phyloP scores from a whole-genome alignment of 2,329 filamentous ascomycete species.

The Salinomyces thailandicus region DNA sequence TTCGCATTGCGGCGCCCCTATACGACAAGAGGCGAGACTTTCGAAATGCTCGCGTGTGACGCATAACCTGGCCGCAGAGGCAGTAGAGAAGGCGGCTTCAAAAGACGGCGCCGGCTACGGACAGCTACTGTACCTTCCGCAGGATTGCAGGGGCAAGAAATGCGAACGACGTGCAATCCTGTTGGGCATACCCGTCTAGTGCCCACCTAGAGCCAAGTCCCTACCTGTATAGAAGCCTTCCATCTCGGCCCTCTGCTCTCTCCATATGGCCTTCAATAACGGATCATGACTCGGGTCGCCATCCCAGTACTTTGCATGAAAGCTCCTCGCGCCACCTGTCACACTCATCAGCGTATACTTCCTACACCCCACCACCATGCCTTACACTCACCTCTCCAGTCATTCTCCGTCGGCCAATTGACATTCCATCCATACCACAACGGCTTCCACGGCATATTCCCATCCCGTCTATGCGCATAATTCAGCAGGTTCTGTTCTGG shows the following conservation, averaged over 20 bases:
- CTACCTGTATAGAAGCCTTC: conserved; percentile 26
- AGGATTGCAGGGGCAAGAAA: no score
- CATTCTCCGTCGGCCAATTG: conserved; percentile 29
- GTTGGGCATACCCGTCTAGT: no score
- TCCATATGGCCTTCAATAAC: conserved; percentile 26
- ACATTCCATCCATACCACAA: conserved; percentile 31
- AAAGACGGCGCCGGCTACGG: no score
- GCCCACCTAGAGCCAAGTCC: conserved; percentile 8
- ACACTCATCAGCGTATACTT: neutral
- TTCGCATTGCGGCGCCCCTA: no score
- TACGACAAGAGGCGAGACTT: no score
- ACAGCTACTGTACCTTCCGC: no score
- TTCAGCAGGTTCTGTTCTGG: conserved; percentile 33
- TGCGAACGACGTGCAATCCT: no score
- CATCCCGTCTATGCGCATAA: conserved; percentile 29
- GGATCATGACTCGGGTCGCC: conserved; percentile 26
- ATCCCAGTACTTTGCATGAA: conserved; percentile 34
- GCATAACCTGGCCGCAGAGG: no score
- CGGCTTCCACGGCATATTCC: conserved; percentile 33
- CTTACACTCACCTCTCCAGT: conserved; percentile 19
- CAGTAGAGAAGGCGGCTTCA: no score
- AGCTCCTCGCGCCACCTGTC: conserved; percentile 23
- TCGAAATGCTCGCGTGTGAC: no score
- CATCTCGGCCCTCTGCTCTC: conserved; percentile 28
- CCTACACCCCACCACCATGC: neutral